phyloP scores from a whole-genome alignment of 2,329 filamentous ascomycete species.

The Clathrospora elynae region DNA sequence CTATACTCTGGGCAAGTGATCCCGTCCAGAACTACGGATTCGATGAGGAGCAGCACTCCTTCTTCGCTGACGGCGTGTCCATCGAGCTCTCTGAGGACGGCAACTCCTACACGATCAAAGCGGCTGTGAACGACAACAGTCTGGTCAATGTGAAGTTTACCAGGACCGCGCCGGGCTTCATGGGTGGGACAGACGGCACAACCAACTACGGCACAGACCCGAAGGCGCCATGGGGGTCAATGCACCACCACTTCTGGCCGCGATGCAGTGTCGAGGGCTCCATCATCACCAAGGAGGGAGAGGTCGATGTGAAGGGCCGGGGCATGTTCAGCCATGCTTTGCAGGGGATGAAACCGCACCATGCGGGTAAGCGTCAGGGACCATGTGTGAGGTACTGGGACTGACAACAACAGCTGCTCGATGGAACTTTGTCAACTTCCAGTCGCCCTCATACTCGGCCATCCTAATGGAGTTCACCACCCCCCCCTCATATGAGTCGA shows the following conservation, averaged over 20 bases:
- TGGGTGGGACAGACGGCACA: conserved; percentile 81
- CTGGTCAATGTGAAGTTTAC: conserved; percentile 87
- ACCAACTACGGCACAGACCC: conserved; percentile 86
- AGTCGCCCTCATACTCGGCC: conserved; percentile 83
- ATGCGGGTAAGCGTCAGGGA: conserved; percentile 66
- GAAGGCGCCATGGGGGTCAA: conserved; percentile 83
- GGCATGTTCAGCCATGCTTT: conserved; percentile 83
- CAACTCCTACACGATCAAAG: conserved; percentile 85
- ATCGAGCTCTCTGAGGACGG: conserved; percentile 86
- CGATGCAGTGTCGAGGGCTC: conserved; percentile 80
- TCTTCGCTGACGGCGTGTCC: conserved; percentile 85
- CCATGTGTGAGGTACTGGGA: background rate
- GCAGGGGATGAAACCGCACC: conserved; percentile 99
- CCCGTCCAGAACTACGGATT: conserved; percentile 80
- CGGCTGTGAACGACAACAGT: conserved; percentile 76
- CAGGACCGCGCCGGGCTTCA: conserved; percentile 77
- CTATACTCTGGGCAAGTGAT: conserved; percentile 82
- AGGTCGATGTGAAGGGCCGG: conserved; percentile 79
- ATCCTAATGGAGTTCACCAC: conserved; percentile 96
- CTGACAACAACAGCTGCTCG: conserved; percentile 62
- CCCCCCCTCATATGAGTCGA: conserved; percentile 87
- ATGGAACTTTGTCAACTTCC: conserved; percentile 95
- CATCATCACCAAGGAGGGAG: conserved; percentile 80
- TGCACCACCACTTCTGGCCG: conserved; percentile 95
- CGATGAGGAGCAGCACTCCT: conserved; percentile 79